Evolutionary conservation across 169 alveolate genomes (phyloP), one percentile per base, ranked within the genome.

Genomic region (Plasmodium gaboni): DNA sequence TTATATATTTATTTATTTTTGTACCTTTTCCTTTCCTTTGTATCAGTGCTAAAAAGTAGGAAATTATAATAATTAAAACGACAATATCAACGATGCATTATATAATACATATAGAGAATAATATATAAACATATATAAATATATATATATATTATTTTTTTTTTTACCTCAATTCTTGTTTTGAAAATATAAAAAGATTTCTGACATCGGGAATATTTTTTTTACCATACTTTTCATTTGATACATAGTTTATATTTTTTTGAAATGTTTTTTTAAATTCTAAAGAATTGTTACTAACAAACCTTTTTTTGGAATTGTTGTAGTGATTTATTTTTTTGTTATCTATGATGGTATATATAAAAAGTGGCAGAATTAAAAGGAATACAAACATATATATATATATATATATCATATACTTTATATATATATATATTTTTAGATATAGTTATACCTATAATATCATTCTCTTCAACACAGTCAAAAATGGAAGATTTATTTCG

Each of bases 401-500:
- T 53, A 53, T 53, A 22, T 57, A 61, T 26, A 9, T 17, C 48
- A 57, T 22, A 63, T 26, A 63, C 38, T 64, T 12, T 64, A 12
- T 64, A 15, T n/a, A 72, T 12, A 28, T 32, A 69, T 55, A n/a
- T n/a, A n/a, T n/a, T 12, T 7, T 9, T 4, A 2, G 15, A 48
- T 8, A 28, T n/a, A 1, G 26, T 12, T 22, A 6, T 26, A 13
- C n/a, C 13, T 32, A 5, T 32, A 32, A 32, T 55, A 73, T 72
- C 74, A 22, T n/a, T 44, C 7, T 57, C 48, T 17, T 74, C 74
- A 61, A 8, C 53, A 13, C 13, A 19, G 26, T 80, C 83, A 67
- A 80, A 80, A 13, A 50, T 42, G 17, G 90, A 80, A 10, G 71
- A 67, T 24, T 68, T 80, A 68, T 80, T 80, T 53, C 72, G 55